Evolutionary conservation across 352 stramenopile species (phyloP).

Genomic region (Phytophthora foliorum): DNA sequence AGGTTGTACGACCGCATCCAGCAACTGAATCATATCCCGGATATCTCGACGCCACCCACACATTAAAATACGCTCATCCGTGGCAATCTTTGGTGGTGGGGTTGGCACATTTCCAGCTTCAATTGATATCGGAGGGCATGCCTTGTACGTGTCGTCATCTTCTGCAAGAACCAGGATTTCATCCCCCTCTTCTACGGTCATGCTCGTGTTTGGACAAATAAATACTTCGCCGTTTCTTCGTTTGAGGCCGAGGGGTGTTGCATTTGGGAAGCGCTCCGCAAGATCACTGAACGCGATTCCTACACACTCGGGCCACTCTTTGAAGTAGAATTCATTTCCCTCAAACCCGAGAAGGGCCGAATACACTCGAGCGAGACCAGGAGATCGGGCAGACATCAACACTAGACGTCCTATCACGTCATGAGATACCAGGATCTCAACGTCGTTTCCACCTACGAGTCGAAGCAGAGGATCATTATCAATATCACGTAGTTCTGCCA

Average conservation of each 20-base stretch:
- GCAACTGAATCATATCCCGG: conserved; percentile 88
- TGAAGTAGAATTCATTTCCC: conserved; percentile 92
- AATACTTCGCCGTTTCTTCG: conserved; percentile 61
- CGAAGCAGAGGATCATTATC: conserved; percentile 88
- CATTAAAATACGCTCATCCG: conserved; percentile 84
- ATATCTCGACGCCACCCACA: conserved; percentile 92
- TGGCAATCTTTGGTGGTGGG: conserved; percentile 23
- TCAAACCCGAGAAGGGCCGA: conserved; percentile 86
- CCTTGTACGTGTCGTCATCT: conserved; percentile 91
- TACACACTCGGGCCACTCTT: conserved; percentile 84
- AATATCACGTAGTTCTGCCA: conserved; percentile 89
- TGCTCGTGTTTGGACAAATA: conserved; percentile 57
- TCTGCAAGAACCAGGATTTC: conserved; percentile 87
- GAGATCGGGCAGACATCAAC: conserved; percentile 85
- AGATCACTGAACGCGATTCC: conserved; percentile 74
- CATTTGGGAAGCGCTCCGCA: conserved; percentile 81
- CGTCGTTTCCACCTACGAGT: conserved; percentile 79
- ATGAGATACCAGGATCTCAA: conserved; percentile 89
- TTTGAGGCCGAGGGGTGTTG: conserved; percentile 86
- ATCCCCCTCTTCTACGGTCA: conserved; percentile 59
- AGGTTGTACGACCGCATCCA: conserved; percentile 75
- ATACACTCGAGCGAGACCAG: conserved; percentile 80
- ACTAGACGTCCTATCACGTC: conserved; percentile 92
- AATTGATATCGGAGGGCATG: conserved; percentile 50
- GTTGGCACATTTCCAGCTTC: conserved; percentile 48